Evolutionary conservation across 768 basidiomycete species (phyloP).

Genomic region (Sporobolomyces roseus): DNA sequence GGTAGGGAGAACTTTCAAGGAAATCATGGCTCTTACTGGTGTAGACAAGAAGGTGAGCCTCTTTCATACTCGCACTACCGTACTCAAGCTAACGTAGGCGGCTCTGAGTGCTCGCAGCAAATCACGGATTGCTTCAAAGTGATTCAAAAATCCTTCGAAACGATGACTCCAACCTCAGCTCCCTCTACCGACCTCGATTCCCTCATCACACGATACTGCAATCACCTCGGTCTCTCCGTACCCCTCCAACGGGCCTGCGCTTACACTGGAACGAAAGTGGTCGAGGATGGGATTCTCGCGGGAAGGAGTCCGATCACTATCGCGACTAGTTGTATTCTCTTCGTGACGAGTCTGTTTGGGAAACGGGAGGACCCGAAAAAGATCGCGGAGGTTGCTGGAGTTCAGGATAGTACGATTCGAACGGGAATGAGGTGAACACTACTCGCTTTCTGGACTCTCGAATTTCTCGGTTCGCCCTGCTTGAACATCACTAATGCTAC

Average conservation of each 20-base stretch:
- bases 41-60: conserved; percentile 82
- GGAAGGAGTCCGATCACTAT: conserved; percentile 96
- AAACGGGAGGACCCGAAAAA: conserved; percentile 71
- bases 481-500: neutral
- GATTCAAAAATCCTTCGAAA: conserved; percentile 52
- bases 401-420: conserved; percentile 93
- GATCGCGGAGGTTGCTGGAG: conserved; percentile 84
- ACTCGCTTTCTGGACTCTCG: neutral
- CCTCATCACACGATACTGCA: conserved; percentile 86
- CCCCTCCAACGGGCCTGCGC: conserved; percentile 77
- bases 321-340: conserved; percentile 93
- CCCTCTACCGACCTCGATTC: conserved; percentile 55
- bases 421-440: conserved; percentile 63
- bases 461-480: neutral
- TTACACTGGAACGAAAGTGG: conserved; percentile 74
- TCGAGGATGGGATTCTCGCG: conserved; percentile 81
- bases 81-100: conserved; percentile 51
- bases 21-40: conserved; percentile 86
- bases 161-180: conserved; percentile 51
- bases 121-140: conserved; percentile 45
- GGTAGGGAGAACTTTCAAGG: conserved; percentile 91
- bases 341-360: conserved; percentile 77
- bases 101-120: conserved; percentile 9
- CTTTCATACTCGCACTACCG: conserved; percentile 62
- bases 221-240: conserved; percentile 78